These are phyloP conservation scores for Durusdinium trenchii DNA, from an alignment of 73 alveolate genomes.

Conservation along the genomic window DNA sequence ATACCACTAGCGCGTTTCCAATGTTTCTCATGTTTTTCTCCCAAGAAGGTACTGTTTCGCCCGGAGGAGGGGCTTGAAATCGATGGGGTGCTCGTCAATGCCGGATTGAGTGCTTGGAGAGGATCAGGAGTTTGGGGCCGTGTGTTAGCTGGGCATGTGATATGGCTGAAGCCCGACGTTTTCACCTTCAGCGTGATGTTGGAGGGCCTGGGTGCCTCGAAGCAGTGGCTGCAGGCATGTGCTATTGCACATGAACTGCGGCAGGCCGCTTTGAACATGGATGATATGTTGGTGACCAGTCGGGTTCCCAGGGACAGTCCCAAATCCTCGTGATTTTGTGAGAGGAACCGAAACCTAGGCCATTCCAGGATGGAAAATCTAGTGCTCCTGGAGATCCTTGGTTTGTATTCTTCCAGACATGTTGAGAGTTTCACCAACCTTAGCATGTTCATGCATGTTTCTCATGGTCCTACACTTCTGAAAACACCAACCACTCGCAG, in stretches of 20 bases:
- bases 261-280: too few species aligned
- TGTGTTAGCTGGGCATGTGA: neutral
- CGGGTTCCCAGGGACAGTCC: too few species aligned
- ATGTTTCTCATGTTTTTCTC: neutral
- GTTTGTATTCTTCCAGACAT: too few species aligned
- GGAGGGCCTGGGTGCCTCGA: neutral
- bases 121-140: neutral
- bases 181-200: constrained; percentile 18
- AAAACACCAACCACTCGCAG: too few species aligned
- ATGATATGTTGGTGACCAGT: too few species aligned
- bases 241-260: neutral
- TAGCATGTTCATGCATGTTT: too few species aligned
- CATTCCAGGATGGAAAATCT: too few species aligned
- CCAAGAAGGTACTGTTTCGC: neutral
- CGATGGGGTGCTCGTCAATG: neutral
- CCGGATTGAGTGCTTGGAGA: constrained; percentile 4
- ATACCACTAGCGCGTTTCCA: neutral
- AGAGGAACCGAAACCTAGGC: too few species aligned
- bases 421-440: too few species aligned
- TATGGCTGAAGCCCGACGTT: constrained; percentile 10
- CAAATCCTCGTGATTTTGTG: too few species aligned
- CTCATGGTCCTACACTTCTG: too few species aligned
- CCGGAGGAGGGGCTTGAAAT: neutral
- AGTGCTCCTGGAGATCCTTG: too few species aligned
- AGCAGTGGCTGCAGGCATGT: constrained; percentile 16